A percentile compares a stretch with the other conserved stretches of the same genome.
Conservation (phyloP, 2,329 filamentous ascomycete species). For the Aspergillus viridinutans region DNA sequence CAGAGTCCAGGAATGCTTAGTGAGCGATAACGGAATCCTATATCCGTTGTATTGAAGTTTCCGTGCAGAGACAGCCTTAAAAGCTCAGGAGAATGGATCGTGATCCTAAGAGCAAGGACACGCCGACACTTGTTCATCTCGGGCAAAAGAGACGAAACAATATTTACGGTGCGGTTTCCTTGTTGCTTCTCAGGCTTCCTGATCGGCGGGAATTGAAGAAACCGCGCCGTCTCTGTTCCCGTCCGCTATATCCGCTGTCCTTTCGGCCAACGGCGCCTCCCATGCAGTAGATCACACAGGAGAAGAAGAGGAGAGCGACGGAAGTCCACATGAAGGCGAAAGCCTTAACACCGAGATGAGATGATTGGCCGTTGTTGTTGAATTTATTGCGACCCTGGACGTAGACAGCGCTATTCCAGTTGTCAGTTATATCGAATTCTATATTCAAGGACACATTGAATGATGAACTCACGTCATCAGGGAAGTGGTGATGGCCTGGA, state of each 20-base stretch:
- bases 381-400: conserved; percentile 56
- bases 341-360: conserved; percentile 54
- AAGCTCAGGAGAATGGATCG: neutral
- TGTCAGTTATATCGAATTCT: conserved; percentile 13
- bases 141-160: neutral
- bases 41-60: neutral
- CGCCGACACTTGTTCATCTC: neutral
- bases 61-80: neutral
- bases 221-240: conserved; percentile 34
- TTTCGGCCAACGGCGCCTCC: conserved; percentile 34
- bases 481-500: conserved; percentile 54
- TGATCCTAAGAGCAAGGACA: neutral
- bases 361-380: conserved; percentile 44
- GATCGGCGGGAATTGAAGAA: conserved; percentile 34
- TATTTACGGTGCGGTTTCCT: conserved; percentile 26
- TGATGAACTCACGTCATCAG: conserved; percentile 59
- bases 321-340: conserved; percentile 62
- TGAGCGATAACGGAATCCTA: neutral
- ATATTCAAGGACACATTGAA: neutral
- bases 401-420: conserved; percentile 50
- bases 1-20: neutral
- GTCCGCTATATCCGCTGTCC: conserved; percentile 33
- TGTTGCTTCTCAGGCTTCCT: conserved; percentile 26
- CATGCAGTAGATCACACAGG: conserved; percentile 55
- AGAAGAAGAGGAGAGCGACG: conserved; percentile 51